Evolutionary conservation across 257 asterid species (phyloP), one percentile per base, ranked within the genome.

Genomic region (Lithospermum erythrorhizon): DNA sequence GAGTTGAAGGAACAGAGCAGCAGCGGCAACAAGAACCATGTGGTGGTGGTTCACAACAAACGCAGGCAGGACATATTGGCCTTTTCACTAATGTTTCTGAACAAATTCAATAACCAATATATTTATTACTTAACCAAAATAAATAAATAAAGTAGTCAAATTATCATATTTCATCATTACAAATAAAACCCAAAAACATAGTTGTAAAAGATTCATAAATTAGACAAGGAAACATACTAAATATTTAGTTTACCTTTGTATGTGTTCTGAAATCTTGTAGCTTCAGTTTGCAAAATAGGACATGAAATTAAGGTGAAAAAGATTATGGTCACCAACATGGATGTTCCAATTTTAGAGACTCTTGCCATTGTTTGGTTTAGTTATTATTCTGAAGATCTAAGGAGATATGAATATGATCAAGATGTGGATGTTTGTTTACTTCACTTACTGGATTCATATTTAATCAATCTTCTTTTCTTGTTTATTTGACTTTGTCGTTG

Each of bases 21-120:
- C 94, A 82, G 19, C 80, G 72, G 27, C 86, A 82, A 49, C 94
- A 84, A 6, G 72, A 66, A 6, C 81, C 87, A 0, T 48, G 58
- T 6, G 83, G 83, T 53, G 87, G 82, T 22, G 89, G 82, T 20
- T 64, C 64, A 53, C 94, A 84, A 37, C 62, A 65, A 0, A 55
- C 56, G 19, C 69, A 55, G 9, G 60, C 61, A 18, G 67, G 61
- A 53, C 67, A 63, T 14, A 30, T 19, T 30, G 32, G 32, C 17
- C 18, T 58, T 30, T 45, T 63, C 59, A 52, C 49, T 17, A 63
- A 51, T 52, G 57, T 56, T 53, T 63, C 67, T 63, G 67, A 30
- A 48, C 25, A 21, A 21, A 35, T 7, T 7, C 7, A 35, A 35
- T 3, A 35, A 35, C 14, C 45, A 35, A 27, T 6, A 27, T 2